Percentiles rank a stretch among this genome's conserved stretches.
phyloP scores from a whole-genome alignment of 306 rosid species.

The Cicer cuneatum region DNA sequence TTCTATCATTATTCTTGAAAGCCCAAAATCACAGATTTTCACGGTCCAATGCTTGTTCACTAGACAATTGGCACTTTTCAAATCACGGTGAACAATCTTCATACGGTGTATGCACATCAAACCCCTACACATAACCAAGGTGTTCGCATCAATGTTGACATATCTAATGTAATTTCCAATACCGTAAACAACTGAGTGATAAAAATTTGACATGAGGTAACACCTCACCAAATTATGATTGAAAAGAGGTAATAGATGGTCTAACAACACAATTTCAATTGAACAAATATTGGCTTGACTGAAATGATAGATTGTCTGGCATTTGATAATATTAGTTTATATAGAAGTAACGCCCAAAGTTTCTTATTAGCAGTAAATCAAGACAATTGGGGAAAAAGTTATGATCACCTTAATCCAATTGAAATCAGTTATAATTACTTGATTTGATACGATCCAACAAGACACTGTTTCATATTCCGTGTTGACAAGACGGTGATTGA shows the following conservation, averaged over 20 bases:
- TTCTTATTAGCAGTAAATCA: background rate
- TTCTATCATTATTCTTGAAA: constrained; percentile 76
- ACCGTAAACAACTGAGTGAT: constrained; percentile 4
- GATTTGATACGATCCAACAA: background rate
- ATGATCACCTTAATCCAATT: constrained; percentile 6
- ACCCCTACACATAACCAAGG: constrained; percentile 67
- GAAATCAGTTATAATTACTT: background rate
- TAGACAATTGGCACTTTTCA: constrained; percentile 94
- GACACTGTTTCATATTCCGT: background rate
- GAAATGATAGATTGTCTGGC: constrained; percentile 3
- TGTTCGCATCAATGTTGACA: constrained; percentile 39
- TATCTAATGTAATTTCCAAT: constrained; percentile 38
- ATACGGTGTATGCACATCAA: constrained; percentile 98
- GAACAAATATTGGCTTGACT: constrained; percentile 18
- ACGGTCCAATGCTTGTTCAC: constrained; percentile 95
- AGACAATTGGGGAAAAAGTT: background rate
- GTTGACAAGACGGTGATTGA: background rate
- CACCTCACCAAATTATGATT: constrained; percentile 12
- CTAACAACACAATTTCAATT: constrained; percentile 3
- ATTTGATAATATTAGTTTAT: background rate
- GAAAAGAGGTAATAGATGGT: background rate
- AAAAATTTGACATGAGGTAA: constrained; percentile 20
- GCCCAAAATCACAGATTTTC: constrained; percentile 98
- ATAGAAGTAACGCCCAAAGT: constrained; percentile 6
- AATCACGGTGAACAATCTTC: constrained; percentile 95